These are phyloP conservation scores for Termitomyces sp. DNA, from an alignment of 768 basidiomycete genomes.

Conservation along the genomic window DNA sequence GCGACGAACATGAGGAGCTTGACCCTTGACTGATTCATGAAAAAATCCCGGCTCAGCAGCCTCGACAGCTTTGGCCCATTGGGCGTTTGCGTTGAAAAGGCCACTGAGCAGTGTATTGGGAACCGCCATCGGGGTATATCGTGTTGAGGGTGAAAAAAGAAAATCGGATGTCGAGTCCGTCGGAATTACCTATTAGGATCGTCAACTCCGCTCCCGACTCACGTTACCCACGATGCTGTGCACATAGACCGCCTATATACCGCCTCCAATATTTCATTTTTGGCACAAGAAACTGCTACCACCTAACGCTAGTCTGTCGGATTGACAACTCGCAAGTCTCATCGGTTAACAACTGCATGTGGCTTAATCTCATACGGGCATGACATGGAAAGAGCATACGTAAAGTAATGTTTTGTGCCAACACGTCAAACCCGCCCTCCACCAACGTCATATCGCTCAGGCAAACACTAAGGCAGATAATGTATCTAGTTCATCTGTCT, in stretches of 20 bases:
- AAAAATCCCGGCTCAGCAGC: conserved; percentile 62
- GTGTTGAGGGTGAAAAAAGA: background rate
- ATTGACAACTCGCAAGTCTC: background rate
- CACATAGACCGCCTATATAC: background rate
- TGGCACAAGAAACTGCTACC: background rate
- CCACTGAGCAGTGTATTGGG: conserved; percentile 18
- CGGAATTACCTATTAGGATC: background rate
- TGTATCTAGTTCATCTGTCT: conserved; percentile 82
- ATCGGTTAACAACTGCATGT: conserved; percentile 8
- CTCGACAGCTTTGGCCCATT: conserved; percentile 65
- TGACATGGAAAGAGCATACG: conserved; percentile 6
- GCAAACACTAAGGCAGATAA: conserved; percentile 1
- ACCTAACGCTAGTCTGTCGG: background rate
- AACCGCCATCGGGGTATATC: conserved; percentile 6
- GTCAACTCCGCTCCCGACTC: background rate
- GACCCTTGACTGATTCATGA: conserved; percentile 50
- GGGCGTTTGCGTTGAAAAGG: conserved; percentile 46
- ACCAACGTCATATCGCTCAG: conserved; percentile 11
- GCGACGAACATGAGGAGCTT: conserved; percentile 54
- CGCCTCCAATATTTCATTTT: background rate
- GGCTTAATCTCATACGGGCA: conserved; percentile 16
- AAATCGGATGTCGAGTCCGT: background rate
- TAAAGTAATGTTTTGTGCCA: conserved; percentile 11
- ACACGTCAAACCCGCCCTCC: conserved; percentile 11
- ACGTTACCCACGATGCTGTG: background rate